Evolutionary conservation across 352 stramenopile species (phyloP).

Genomic region (Vaucheria bursata): DNA sequence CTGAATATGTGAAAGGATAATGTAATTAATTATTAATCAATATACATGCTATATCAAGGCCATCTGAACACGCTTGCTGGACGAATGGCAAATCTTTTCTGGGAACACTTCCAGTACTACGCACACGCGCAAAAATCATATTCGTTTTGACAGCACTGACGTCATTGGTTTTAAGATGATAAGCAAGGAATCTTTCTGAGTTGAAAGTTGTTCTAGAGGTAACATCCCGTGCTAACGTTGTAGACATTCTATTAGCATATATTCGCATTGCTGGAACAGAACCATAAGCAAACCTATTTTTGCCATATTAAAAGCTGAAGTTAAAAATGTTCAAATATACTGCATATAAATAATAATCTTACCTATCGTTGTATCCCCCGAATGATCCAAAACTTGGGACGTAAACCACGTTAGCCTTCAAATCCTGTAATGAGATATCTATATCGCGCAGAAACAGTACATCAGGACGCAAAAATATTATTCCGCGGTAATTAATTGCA

Average conservation of each 20-base stretch:
- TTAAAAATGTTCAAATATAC: no score
- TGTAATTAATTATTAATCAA: background rate
- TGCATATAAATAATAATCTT: no score
- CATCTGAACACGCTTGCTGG: background rate
- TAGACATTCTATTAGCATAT: background rate
- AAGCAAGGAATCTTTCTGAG: background rate
- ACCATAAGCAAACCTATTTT: background rate
- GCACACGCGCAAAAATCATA: background rate
- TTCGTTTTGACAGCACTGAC: background rate
- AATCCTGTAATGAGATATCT: background rate
- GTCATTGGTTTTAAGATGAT: background rate
- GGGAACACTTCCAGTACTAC: background rate
- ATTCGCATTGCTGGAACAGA: background rate
- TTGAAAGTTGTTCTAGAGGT: background rate
- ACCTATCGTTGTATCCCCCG: slow-evolving; percentile 11
- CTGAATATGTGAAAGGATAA: no score
- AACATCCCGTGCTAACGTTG: background rate
- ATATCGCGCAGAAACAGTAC: slow-evolving; percentile 5
- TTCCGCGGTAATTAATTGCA: background rate
- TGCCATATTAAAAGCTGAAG: no score
- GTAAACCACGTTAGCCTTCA: background rate
- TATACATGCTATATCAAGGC: background rate
- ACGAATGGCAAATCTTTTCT: background rate
- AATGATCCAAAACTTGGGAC: background rate
- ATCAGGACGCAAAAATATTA: background rate